Base-by-base conservation (phyloP, 805 yeast genomes). In the Zygotorulaspora chibaensis region DNA sequence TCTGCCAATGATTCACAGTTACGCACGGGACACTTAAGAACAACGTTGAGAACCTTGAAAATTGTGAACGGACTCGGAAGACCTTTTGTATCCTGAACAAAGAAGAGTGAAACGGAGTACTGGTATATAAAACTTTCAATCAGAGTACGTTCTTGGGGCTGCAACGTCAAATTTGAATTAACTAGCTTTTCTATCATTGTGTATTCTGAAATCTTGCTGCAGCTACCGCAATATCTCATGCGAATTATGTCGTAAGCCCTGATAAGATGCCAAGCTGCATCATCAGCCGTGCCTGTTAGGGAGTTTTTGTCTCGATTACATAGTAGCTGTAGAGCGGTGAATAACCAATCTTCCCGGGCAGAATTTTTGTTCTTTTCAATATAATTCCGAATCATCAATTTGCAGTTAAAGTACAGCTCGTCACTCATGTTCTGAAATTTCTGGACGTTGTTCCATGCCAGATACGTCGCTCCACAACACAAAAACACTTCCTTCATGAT, bases 1-100 rank as follows among this genome's bases (percentile, higher is more conserved):
- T 61, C 63, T 15, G 61, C 59, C 4, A 49, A 52, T 34, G 51
- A 38, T 13, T 57, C 58, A 28, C 50, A 47, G 18, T 51, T 50
- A 36, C 50, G 59, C 30, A 58, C 53, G 2, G 62, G 61, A 18
- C 50, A 51, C 41, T 53, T 48, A 15, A 53, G 30, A 42, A 53
- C 51, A 12, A 45, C 47, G 20, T 48, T 51, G 25, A 53, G 45
- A 37, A 43, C 46, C 16, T 53, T 51, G 26, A 53, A 48, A 9
- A 53, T 46, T 6, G 45, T 45, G 38, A 54, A 51, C 3, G 54
- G 55, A 23, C 42, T 48, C 3, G 59, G 57, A 7, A 55, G 35
- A 10, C 33, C 40, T 4, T 41, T 35, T 11, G 50, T 25, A 10
- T 40, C 45, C 29, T 41, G 39, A 13, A 46, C 50, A 30, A 53